Percentiles rank a stretch among this genome's conserved stretches.
phyloP scores from a whole-genome alignment of 2,329 filamentous ascomycete species.

The Arthrobotrys musiformis region DNA sequence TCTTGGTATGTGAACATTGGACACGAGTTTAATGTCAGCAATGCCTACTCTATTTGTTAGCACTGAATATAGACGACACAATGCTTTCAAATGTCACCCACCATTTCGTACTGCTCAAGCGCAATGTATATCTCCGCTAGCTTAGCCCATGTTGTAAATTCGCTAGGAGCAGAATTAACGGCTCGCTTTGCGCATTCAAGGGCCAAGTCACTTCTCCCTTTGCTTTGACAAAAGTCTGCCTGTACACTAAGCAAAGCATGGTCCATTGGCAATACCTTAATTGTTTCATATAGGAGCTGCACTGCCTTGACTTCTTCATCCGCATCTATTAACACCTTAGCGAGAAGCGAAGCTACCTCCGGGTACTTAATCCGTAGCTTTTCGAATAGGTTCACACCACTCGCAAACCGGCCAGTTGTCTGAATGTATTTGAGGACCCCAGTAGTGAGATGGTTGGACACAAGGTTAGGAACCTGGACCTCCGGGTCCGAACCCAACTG shows the following conservation, averaged over 20 bases:
- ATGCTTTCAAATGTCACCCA: slow-evolving; percentile 5
- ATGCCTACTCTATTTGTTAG: slow-evolving; percentile 68
- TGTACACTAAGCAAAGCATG: slow-evolving; percentile 96
- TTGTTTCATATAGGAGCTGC: slow-evolving; percentile 83
- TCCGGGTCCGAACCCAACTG: slow-evolving; percentile 96
- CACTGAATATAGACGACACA: neutral
- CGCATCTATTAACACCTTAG: slow-evolving; percentile 90
- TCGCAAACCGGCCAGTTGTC: slow-evolving; percentile 92
- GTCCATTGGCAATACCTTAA: slow-evolving; percentile 95
- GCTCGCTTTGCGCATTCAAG: slow-evolving; percentile 92
- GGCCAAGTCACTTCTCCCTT: slow-evolving; percentile 86
- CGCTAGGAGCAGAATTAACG: slow-evolving; percentile 93
- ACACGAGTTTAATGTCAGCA: slow-evolving; percentile 95
- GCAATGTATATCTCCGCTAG: slow-evolving; percentile 92
- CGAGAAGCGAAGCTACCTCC: slow-evolving; percentile 91
- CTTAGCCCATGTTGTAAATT: slow-evolving; percentile 96
- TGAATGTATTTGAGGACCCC: slow-evolving; percentile 93
- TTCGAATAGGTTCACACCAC: slow-evolving; percentile 96
- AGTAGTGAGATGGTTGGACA: slow-evolving; percentile 87
- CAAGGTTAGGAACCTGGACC: slow-evolving; percentile 95
- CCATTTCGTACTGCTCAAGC: slow-evolving; percentile 89
- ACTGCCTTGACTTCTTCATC: slow-evolving; percentile 98
- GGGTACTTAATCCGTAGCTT: slow-evolving; percentile 90
- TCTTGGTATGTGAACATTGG: slow-evolving; percentile 99
- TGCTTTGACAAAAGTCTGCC: slow-evolving; percentile 88